Evolutionary conservation across 176 grass and related monocot species (phyloP), one percentile per base, ranked within the genome.

Genomic region (Rhipidocladum racemiflorum): DNA sequence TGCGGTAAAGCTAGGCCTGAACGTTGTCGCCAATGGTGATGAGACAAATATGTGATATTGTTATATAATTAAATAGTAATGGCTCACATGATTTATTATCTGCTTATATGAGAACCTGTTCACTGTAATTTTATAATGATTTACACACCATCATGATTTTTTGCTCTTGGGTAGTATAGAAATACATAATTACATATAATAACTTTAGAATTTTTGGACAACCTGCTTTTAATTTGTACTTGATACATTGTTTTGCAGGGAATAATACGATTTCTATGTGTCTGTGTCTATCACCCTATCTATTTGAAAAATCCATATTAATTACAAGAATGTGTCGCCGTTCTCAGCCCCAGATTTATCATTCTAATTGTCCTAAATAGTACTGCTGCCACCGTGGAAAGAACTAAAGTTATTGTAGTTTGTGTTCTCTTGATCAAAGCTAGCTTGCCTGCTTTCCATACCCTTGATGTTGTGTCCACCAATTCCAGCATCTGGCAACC

Each of bases 241-340:
- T 3, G 17, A 34, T 11, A 30, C 35, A 42, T 42, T 81, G 38
- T 75, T 72, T 83, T 27, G 28, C 34, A 57, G 36, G 7, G 10
- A 50, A 28, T 7, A 44, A 27, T 25, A 67, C 35, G 34, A 64
- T 43, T 35, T 35, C 5, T 24, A 74, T 30, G 2, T 30, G 30
- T 30, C 1, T 30, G 30, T 84, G 4, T 11, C 48, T 15, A 75
- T 50, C 55, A 48, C 30, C 30, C 74, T 78, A 43, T 79, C 34
- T 36, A 53, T 74, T 82, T 76, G 53, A 84, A 83, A 85, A 34
- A n/a, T n/a, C n/a, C n/a, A n/a, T n/a, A n/a, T n/a, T n/a, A n/a
- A n/a, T n/a, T n/a, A n/a, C n/a, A n/a, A n/a, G n/a, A n/a, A n/a
- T n/a, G n/a, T n/a, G n/a, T n/a, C n/a, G n/a, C n/a, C n/a, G n/a